phyloP scores from a whole-genome alignment of 2,329 filamentous ascomycete genomes.

The Aspergillus sp. region DNA sequence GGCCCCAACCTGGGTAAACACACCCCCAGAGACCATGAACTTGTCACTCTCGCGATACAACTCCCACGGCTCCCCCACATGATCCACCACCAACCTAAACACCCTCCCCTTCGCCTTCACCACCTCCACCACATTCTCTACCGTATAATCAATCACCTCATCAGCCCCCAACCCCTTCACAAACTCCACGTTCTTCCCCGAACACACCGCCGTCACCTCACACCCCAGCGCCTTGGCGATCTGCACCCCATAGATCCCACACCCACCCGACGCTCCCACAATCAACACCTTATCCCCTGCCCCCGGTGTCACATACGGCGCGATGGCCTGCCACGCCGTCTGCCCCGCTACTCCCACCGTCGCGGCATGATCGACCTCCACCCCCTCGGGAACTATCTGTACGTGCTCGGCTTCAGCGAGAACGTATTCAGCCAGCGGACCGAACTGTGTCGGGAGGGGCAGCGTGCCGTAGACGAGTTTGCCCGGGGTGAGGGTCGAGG shows the following conservation, averaged over 20 bases:
- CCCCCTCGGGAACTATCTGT: conserved; percentile 46
- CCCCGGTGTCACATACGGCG: conserved; percentile 46
- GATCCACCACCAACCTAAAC: conserved; percentile 61
- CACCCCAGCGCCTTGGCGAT: conserved; percentile 64
- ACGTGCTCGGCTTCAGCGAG: conserved; percentile 36
- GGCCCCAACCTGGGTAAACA: conserved; percentile 57
- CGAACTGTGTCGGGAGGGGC: conserved; percentile 36
- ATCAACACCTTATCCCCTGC: conserved; percentile 62
- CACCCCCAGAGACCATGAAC: conserved; percentile 53
- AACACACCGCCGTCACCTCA: conserved; percentile 62
- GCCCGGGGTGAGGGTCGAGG: conserved; percentile 37
- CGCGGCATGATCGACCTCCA: conserved; percentile 47
- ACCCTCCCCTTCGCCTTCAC: conserved; percentile 52
- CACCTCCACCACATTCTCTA: conserved; percentile 48
- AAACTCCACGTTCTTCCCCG: conserved; percentile 58
- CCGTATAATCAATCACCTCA: conserved; percentile 63
- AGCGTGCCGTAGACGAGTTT: conserved; percentile 51
- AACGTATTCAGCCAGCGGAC: conserved; percentile 50
- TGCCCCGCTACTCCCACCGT: conserved; percentile 49
- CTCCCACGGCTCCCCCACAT: conserved; percentile 53
- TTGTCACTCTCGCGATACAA: conserved; percentile 57
- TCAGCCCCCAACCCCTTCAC: conserved; percentile 64
- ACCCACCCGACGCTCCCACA: conserved; percentile 66
- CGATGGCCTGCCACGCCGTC: conserved; percentile 53
- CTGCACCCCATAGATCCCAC: conserved; percentile 63